A percentile compares a stretch with the other conserved stretches of the same genome.
Conservation (phyloP, 2,329 filamentous ascomycete genomes). For the Fusarium nisikadoi region DNA sequence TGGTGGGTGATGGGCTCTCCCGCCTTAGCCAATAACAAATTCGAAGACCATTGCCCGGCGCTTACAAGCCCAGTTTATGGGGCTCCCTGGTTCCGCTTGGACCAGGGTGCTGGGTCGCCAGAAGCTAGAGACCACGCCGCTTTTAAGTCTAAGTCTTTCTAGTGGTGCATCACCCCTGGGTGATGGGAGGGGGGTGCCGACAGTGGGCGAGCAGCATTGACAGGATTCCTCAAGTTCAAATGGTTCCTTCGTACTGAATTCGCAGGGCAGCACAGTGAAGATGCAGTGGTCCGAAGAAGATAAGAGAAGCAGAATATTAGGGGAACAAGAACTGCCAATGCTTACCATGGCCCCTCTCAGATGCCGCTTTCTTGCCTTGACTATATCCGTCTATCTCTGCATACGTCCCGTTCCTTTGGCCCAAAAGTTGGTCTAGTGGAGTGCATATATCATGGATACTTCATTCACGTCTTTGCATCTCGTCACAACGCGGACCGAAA, state of each 20-base stretch:
- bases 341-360: not conserved
- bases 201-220: slow-evolving; percentile 13
- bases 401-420: slow-evolving; percentile 35
- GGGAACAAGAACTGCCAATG: slow-evolving; percentile 5
- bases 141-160: slow-evolving; percentile 37
- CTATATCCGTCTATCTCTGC: slow-evolving; percentile 24
- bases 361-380: slow-evolving; percentile 8
- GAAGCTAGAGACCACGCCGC: slow-evolving; percentile 34
- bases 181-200: slow-evolving; percentile 21
- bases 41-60: slow-evolving; percentile 44
- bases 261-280: not conserved
- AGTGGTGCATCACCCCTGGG: slow-evolving; percentile 5
- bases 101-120: slow-evolving; percentile 45
- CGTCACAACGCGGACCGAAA: slow-evolving; percentile 19
- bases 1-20: slow-evolving; percentile 48
- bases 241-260: slow-evolving; percentile 1
- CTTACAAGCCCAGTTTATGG: slow-evolving; percentile 45
- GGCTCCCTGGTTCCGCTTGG: slow-evolving; percentile 16
- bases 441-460: slow-evolving; percentile 1
- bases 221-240: slow-evolving; percentile 16
- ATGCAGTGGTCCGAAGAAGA: not conserved
- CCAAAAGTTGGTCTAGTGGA: slow-evolving; percentile 40
- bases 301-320: not conserved
- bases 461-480: slow-evolving; percentile 26
- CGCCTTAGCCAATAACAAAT: slow-evolving; percentile 44